phyloP scores from a whole-genome alignment of 2,329 filamentous ascomycete genomes.

The Venturia asperata region DNA sequence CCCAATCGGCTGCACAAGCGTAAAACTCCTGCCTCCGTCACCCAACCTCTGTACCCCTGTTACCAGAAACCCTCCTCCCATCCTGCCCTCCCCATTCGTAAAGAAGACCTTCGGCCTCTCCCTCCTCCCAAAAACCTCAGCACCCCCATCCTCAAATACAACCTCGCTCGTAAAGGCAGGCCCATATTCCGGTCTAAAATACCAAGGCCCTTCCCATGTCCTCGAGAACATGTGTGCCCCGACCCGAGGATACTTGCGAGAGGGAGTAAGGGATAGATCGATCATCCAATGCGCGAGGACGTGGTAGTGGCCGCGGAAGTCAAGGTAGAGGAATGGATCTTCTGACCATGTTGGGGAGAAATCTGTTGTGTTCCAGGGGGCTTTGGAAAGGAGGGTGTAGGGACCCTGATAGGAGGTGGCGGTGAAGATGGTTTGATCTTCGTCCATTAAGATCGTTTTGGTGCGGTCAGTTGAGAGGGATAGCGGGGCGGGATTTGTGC shows the following conservation, averaged over 20 bases:
- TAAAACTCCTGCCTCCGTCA: not conserved
- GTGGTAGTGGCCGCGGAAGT: not conserved
- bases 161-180: not conserved
- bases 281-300: slow-evolving; percentile 3
- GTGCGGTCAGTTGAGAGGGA: not conserved
- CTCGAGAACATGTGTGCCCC: slow-evolving; percentile 2
- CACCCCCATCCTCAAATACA: not conserved
- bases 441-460: not conserved
- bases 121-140: slow-evolving; percentile 2
- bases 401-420: not conserved
- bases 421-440: not conserved
- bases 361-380: not conserved
- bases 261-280: not conserved
- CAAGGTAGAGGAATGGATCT: not conserved
- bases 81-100: not conserved
- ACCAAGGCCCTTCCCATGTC: not conserved
- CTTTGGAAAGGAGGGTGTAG: not conserved
- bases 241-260: not conserved
- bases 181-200: not conserved
- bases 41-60: not conserved
- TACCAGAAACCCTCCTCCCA: not conserved
- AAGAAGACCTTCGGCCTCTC: not conserved
- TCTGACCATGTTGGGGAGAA: not conserved
- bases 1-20: not conserved
- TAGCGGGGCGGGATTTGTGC: not conserved